Conservation (phyloP, 768 basidiomycete species). For the Boletus sensibilis region DNA sequence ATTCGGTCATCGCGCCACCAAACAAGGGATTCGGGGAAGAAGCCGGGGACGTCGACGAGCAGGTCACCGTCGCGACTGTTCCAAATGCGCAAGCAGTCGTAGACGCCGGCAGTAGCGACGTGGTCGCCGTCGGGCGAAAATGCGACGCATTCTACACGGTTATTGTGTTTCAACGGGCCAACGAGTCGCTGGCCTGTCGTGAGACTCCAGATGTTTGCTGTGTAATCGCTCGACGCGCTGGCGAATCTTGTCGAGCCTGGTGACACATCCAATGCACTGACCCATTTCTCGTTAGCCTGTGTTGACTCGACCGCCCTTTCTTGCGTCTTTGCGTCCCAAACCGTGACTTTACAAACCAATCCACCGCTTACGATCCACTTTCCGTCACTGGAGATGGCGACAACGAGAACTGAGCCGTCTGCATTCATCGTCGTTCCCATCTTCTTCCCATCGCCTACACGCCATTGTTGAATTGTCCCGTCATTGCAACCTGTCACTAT, state of each 20-base stretch:
- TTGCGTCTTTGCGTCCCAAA: conserved; percentile 15
- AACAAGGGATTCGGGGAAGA: conserved; percentile 14
- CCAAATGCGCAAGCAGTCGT: conserved; percentile 15
- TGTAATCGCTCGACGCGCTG: conserved; percentile 8
- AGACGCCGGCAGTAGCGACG: conserved; percentile 6
- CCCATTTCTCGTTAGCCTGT: background rate
- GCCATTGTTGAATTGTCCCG: conserved; percentile 13
- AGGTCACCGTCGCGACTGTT: conserved; percentile 6
- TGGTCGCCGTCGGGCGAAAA: conserved; percentile 19
- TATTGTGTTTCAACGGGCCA: conserved; percentile 11
- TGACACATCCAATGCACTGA: conserved; percentile 14
- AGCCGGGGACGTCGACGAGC: background rate
- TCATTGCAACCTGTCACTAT: conserved; percentile 13
- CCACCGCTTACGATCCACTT: conserved; percentile 19
- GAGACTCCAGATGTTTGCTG: conserved; percentile 11
- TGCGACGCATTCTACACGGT: conserved; percentile 8
- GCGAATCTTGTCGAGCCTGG: conserved; percentile 17
- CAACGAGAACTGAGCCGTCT: conserved; percentile 6
- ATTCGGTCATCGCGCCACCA: conserved; percentile 20
- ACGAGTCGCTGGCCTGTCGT: conserved; percentile 11
- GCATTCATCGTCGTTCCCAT: conserved; percentile 10
- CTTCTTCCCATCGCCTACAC: conserved; percentile 7
- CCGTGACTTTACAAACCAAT: background rate
- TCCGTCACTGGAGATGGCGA: conserved; percentile 13
- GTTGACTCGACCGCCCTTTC: background rate